Conservation (phyloP, 2,329 filamentous ascomycete genomes). For the Cephalotrichum gorgonifer region DNA sequence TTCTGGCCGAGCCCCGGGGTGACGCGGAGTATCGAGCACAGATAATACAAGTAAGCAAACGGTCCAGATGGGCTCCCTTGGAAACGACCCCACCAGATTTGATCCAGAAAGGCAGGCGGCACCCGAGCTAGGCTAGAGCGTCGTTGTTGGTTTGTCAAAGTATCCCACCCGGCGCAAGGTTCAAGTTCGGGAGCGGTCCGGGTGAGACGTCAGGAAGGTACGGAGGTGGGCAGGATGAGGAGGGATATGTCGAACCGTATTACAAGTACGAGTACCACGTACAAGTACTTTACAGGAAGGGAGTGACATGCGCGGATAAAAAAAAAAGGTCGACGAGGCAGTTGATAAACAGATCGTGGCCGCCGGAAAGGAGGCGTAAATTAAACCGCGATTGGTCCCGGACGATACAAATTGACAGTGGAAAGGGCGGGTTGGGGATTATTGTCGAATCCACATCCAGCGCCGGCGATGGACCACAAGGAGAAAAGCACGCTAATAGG, state of each 20-base stretch:
- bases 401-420: not conserved
- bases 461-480: not conserved
- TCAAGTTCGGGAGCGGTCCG: not conserved
- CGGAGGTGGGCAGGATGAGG: not conserved
- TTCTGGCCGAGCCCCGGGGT: not conserved
- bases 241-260: not conserved
- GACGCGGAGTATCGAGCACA: not conserved
- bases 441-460: not conserved
- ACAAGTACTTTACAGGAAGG: no score
- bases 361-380: not conserved
- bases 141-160: not conserved
- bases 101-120: not conserved
- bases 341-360: not conserved
- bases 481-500: not conserved
- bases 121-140: not conserved
- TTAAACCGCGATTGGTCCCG: not conserved
- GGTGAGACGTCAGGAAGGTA: not conserved
- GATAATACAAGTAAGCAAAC: not conserved
- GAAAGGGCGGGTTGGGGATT: not conserved
- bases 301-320: not conserved
- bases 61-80: not conserved
- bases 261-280: no score
- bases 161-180: no score
- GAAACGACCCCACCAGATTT: not conserved
- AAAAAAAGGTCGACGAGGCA: not conserved